Conservation (phyloP, 2,329 filamentous ascomycete species). For the Teratosphaeria destructans region DNA sequence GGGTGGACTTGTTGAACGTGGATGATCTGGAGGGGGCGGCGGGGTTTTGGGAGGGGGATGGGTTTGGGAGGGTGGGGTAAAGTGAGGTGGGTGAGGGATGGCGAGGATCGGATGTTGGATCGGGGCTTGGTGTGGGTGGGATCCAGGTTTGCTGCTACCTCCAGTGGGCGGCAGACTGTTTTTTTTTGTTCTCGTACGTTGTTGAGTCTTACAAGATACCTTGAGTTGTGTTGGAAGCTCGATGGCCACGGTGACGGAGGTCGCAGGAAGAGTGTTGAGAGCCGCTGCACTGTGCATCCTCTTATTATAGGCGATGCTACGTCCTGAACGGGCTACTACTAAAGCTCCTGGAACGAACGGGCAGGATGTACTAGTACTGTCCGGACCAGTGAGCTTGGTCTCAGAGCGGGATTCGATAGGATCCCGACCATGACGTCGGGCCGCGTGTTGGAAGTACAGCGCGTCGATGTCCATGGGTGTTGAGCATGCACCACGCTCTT, state of each 20-base stretch:
- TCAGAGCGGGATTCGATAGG: neutral
- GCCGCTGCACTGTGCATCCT: neutral
- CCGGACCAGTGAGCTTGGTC: neutral
- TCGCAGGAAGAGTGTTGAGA: neutral
- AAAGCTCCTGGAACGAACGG: neutral
- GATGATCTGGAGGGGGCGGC: slow-evolving; percentile 50
- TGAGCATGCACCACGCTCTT: neutral
- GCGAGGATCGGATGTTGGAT: too few species aligned
- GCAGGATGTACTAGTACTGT: neutral
- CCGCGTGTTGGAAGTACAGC: too few species aligned
- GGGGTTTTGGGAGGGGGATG: slow-evolving; percentile 27
- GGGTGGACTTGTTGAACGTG: slow-evolving; percentile 52
- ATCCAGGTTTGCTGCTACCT: too few species aligned
- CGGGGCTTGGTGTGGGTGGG: too few species aligned
- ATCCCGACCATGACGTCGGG: too few species aligned
- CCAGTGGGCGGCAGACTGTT: neutral
- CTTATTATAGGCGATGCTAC: neutral
- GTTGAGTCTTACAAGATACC: neutral
- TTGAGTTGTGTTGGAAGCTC: neutral
- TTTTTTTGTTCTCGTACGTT: neutral
- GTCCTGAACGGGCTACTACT: neutral
- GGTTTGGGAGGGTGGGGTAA: neutral
- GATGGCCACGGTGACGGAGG: neutral
- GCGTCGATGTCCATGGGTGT: neutral
- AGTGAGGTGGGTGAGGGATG: too few species aligned